Percentiles rank a stretch among this genome's conserved stretches.
These are phyloP conservation scores for Chaetomium tenue DNA, from an alignment of 495 filamentous ascomycete genomes.

Conservation along the genomic window DNA sequence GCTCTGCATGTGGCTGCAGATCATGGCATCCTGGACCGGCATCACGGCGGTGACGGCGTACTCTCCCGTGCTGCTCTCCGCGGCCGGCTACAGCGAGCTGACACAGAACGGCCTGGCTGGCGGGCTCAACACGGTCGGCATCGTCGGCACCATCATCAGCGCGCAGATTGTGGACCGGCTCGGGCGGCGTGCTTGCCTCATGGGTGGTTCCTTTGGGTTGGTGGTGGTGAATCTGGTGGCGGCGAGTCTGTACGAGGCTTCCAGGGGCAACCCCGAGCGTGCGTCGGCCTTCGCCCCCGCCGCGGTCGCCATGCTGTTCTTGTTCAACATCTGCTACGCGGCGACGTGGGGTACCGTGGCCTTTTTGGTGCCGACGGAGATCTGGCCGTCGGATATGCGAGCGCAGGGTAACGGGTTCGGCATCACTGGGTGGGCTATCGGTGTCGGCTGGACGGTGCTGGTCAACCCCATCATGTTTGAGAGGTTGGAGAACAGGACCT, in stretches of 20 bases:
- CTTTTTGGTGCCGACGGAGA: slow-evolving; percentile 24
- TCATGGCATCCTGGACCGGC: slow-evolving; percentile 72
- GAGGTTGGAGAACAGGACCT: slow-evolving; percentile 43
- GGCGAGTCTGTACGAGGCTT: slow-evolving; percentile 21
- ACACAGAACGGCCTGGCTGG: slow-evolving; percentile 24
- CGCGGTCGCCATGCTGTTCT: slow-evolving; percentile 25
- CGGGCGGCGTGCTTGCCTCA: slow-evolving; percentile 22
- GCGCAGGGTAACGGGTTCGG: slow-evolving; percentile 25
- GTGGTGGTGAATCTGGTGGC: slow-evolving; percentile 21
- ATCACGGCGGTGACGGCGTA: slow-evolving; percentile 71
- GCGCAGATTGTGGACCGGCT: slow-evolving; percentile 26
- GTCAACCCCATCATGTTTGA: slow-evolving; percentile 70
- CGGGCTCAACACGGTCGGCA: slow-evolving; percentile 22
- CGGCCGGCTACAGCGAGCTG: slow-evolving; percentile 19
- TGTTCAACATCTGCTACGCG: slow-evolving; percentile 26
- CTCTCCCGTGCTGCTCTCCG: slow-evolving; percentile 60
- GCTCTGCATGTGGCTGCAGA: slow-evolving; percentile 61
- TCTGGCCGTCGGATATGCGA: slow-evolving; percentile 24
- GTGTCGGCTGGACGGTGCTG: slow-evolving; percentile 56
- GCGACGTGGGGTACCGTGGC: slow-evolving; percentile 25
- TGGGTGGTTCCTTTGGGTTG: slow-evolving; percentile 18
- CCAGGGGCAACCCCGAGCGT: slow-evolving; percentile 20
- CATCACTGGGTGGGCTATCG: slow-evolving; percentile 24
- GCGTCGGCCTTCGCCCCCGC: slow-evolving; percentile 22
- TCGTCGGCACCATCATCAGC: slow-evolving; percentile 26